These are phyloP conservation scores for Hyphopichia burtonii DNA, from an alignment of 1,139 yeast genomes.

Conservation along the genomic window DNA sequence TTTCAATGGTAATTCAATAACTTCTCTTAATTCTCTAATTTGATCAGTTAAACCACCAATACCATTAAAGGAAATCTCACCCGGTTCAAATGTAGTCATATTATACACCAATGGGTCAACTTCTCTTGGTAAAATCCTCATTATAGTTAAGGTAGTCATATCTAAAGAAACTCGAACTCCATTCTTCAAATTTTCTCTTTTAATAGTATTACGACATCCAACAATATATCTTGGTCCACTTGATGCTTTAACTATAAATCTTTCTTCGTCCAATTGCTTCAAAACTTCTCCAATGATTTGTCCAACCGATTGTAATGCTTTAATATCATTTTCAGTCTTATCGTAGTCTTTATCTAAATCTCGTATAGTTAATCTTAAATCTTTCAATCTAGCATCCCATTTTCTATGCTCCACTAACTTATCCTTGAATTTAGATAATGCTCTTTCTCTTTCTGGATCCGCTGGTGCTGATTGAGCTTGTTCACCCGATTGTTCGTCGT, in stretches of 20 bases:
- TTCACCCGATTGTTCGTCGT: conserved; percentile 26
- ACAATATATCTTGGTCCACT: conserved; percentile 98
- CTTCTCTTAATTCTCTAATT: conserved; percentile 94
- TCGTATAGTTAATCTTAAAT: conserved; percentile 77
- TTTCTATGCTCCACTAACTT: conserved; percentile 90
- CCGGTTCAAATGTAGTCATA: conserved; percentile 98
- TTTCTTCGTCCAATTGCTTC: conserved; percentile 92
- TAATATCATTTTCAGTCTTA: conserved; percentile 94
- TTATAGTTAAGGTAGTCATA: conserved; percentile 96
- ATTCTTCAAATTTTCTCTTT: conserved; percentile 77
- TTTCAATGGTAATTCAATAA: conserved; percentile 93
- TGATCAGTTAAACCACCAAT: conserved; percentile 98
- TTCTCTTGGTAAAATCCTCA: conserved; percentile 96
- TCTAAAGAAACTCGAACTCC: conserved; percentile 97
- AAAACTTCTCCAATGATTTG: conserved; percentile 97
- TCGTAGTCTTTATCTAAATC: conserved; percentile 82
- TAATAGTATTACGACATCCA: conserved; percentile 93
- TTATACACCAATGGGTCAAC: conserved; percentile 98
- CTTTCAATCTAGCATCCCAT: conserved; percentile 91
- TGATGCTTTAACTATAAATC: conserved; percentile 95
- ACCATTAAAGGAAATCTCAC: conserved; percentile 90
- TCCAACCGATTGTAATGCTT: conserved; percentile 96
- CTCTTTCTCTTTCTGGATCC: conserved; percentile 78
- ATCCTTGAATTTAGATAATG: conserved; percentile 76
- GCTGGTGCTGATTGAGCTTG: conserved; percentile 28